Evolutionary conservation across 2,329 filamentous ascomycete species (phyloP), one percentile per base, ranked within the genome.

Genomic region (Scytalidium lignicola): DNA sequence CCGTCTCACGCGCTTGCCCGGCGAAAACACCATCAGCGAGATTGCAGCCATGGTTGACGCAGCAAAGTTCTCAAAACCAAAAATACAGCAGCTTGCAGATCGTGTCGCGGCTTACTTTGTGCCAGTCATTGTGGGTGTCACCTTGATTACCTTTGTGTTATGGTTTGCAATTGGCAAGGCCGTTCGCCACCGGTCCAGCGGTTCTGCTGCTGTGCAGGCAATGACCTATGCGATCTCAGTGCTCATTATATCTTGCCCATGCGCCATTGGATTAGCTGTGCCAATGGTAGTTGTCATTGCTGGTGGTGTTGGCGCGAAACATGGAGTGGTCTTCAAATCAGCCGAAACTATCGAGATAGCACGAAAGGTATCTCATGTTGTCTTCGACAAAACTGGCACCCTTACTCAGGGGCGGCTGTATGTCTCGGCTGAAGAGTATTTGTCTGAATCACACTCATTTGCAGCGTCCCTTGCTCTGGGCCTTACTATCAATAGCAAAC

Each of bases 301-400:
- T 0, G 79, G 80, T 15, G 84, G 86, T 1, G 74, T 86, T 1
- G 84, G 80, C 0, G 86, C 86, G 0, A 67, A 74, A 43, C 66
- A 69, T 9, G 86, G 87, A 0, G 71, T 91, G 15, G 76, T 91
- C 20, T 83, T 91, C 67, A 87, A 88, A 59, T 76, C 80, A 1
- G 78, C 82, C 0, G 72, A 80, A 40, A 75, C 74, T 2, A 79
- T 88, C 18, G 86, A 90, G 61, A 65, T 76, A 1, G 82, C 79
- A 0, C 69, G 76, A 47, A 83, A 79, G 51, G 69, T 78, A 0
- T 75, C 80, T 0, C 80, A 90, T 57, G 77, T 90, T 2, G 75
- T 92, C 0, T 86, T 92, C 56, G 87, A 92, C 70, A 92, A 92
- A 66, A 92, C 88, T 0, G 87, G 88, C 0, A 92, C 87, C 0